These are phyloP conservation scores for Salvia rosmarinus DNA, from an alignment of 257 asterid species.

Conservation along the genomic window DNA sequence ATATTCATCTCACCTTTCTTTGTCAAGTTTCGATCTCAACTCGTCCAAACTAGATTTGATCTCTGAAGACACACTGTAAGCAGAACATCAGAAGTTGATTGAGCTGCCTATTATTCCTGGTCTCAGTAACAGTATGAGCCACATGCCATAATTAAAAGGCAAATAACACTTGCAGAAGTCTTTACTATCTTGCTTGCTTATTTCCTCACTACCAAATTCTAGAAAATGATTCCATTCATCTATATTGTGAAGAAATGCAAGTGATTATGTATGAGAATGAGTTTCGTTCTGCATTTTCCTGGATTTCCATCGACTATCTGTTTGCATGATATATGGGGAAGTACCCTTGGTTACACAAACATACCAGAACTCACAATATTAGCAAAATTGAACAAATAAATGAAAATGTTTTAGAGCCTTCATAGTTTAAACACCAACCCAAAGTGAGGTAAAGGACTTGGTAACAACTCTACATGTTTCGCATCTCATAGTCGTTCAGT, in stretches of 20 bases:
- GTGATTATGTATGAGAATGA: constrained; percentile 4
- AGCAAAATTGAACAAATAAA: background rate
- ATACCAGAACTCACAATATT: background rate
- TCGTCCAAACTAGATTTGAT: constrained; percentile 72
- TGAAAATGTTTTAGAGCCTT: background rate
- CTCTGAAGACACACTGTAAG: constrained; percentile 74
- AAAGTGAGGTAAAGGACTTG: constrained; percentile 14
- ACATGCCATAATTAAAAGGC: constrained; percentile 6
- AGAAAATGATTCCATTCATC: background rate
- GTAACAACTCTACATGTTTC: background rate
- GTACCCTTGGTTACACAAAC: constrained; percentile 1
- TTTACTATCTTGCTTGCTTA: constrained; percentile 2
- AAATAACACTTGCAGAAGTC: constrained; percentile 6
- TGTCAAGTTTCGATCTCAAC: constrained; percentile 76
- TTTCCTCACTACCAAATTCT: constrained; percentile 13
- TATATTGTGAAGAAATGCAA: constrained; percentile 16
- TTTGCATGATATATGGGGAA: background rate
- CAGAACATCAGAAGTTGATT: constrained; percentile 15
- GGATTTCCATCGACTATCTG: background rate
- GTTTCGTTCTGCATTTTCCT: background rate
- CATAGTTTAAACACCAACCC: background rate
- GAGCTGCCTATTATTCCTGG: constrained; percentile 17
- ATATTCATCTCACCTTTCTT: constrained; percentile 73
- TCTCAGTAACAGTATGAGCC: background rate
- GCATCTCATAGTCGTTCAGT: background rate